phyloP scores from a whole-genome alignment of 306 rosid species.

The Herpetospermum pedunculosum region DNA sequence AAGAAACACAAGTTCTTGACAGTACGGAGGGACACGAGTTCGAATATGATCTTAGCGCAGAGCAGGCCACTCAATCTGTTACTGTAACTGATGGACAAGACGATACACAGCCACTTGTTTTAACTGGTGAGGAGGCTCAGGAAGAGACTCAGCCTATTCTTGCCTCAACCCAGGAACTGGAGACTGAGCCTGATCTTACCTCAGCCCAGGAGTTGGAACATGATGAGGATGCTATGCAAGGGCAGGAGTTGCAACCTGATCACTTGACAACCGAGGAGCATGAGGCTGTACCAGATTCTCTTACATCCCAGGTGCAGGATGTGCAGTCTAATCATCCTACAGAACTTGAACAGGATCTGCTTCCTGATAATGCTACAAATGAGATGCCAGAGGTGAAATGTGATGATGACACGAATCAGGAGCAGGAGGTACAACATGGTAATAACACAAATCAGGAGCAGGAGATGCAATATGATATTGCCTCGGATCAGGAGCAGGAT shows the following conservation, averaged over 20 bases:
- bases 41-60: conserved; percentile 3
- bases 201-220: conserved; percentile 1
- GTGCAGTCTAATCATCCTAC: neutral
- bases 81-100: neutral
- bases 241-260: conserved; percentile 7
- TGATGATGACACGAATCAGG: neutral
- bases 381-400: neutral
- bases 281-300: neutral
- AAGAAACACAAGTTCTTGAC: conserved; percentile 1
- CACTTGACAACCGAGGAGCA: conserved; percentile 2
- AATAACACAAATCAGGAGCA: neutral
- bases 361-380: conserved; percentile 1
- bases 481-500: neutral
- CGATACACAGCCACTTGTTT: neutral
- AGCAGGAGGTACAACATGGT: neutral
- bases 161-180: neutral
- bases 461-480: neutral
- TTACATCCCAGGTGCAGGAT: neutral
- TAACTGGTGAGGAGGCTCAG: neutral
- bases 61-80: conserved; percentile 2
- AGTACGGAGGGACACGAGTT: neutral
- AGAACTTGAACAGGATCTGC: neutral
- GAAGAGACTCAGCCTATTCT: neutral
- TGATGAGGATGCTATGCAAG: neutral
- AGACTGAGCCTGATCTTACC: neutral